Evolutionary conservation across 805 yeast genomes (phyloP).

Genomic region (Nakazawaea laoshanensis): DNA sequence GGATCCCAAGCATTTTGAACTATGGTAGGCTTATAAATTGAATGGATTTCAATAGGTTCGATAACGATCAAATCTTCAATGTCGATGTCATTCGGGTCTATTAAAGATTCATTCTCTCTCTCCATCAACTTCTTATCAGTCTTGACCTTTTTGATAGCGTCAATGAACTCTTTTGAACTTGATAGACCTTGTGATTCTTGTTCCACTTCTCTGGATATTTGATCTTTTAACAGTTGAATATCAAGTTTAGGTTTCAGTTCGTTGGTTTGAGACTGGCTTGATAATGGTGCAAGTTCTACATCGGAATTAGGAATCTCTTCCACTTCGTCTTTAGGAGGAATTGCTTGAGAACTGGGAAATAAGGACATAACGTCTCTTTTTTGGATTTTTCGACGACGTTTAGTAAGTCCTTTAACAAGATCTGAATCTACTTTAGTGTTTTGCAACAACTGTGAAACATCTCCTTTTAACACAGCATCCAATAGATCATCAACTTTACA

Average conservation of each 20-base stretch:
- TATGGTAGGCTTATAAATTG: background rate
- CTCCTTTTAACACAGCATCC: conserved; percentile 3
- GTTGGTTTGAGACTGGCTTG: too few relatives aligned
- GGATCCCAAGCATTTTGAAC: conserved; percentile 4
- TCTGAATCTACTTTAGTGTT: too few relatives aligned
- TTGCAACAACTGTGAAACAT: too few relatives aligned
- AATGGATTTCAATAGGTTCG: conserved; percentile 4
- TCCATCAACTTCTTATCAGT: conserved; percentile 1
- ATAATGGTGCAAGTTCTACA: too few relatives aligned
- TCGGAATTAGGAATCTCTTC: too few relatives aligned
- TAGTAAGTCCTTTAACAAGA: too few relatives aligned
- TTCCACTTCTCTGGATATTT: background rate
- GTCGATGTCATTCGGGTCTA: conserved; percentile 1
- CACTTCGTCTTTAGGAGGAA: too few relatives aligned
- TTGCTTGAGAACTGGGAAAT: too few relatives aligned
- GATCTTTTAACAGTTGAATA: too few relatives aligned
- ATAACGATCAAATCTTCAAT: conserved; percentile 6
- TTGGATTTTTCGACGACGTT: too few relatives aligned
- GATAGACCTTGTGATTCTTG: background rate
- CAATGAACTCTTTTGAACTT: background rate
- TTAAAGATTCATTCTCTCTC: background rate
- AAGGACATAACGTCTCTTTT: too few relatives aligned
- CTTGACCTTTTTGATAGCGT: conserved; percentile 9
- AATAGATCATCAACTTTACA: conserved; percentile 6
- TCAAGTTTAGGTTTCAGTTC: background rate